Conservation (phyloP, 148 eudicot species). For the Vaccinium macrocarpon region DNA sequence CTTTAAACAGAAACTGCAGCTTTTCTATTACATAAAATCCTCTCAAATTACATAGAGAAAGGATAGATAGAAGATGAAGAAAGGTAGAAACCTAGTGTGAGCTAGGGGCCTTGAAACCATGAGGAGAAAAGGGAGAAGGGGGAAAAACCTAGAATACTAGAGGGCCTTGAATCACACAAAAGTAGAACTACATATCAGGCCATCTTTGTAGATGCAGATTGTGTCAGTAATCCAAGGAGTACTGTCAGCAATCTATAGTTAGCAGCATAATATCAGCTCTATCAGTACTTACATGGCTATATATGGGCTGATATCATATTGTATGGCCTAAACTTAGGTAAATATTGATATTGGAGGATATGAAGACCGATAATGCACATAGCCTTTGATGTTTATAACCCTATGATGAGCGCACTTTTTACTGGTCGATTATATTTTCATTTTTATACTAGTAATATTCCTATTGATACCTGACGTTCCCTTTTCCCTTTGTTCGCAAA, state of each 20-base stretch:
- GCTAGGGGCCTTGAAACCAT: no score
- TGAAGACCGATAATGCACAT: neutral
- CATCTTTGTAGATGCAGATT: no score
- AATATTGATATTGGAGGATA: neutral
- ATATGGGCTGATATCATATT: neutral
- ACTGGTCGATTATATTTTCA: neutral
- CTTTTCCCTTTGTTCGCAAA: slow-evolving; percentile 1
- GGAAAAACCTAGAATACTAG: no score
- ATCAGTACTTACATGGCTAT: neutral
- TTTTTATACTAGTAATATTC: neutral
- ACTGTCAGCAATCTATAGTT: neutral
- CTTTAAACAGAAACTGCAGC: no score
- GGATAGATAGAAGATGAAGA: no score
- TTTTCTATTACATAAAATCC: no score
- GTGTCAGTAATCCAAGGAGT: neutral
- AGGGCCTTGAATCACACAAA: no score
- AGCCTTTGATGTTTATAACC: neutral
- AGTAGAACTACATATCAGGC: no score
- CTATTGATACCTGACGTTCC: neutral
- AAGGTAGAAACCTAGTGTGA: no score
- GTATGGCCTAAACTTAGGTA: neutral
- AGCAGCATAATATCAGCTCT: neutral
- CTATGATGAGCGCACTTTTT: neutral
- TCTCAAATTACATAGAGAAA: no score
- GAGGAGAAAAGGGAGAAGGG: no score